Base-by-base conservation (phyloP, 2,329 filamentous ascomycete species). In the Aspergillus ruber region DNA sequence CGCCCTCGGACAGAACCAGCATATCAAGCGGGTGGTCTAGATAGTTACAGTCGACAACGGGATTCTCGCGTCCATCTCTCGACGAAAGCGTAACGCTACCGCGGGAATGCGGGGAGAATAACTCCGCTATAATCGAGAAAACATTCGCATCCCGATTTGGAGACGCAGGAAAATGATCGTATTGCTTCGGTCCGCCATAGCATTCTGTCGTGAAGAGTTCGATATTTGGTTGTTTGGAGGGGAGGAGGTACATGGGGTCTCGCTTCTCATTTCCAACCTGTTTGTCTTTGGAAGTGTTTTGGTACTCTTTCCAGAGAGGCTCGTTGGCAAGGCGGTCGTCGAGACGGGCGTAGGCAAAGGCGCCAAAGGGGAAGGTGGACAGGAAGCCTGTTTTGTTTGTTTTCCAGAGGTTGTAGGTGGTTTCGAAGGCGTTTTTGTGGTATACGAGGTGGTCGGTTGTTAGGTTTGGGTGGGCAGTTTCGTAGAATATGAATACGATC, bases 121-220 rank as follows among this genome's bases (percentile, higher is more conserved):
- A 70, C 58, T 82, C 74, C 0, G 74, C 72, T 44, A 81, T 78
- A 53, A 84, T 75, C 6, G 75, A 74, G 51, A 85, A 84, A 0
- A 74, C 75, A 50, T 79, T 71, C 47, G 81, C 72, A 15, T 73
- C 67, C 3, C 7, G 36, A 39, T 81, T 71, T 2, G 21, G 21
- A 21, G 21, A 21, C 5, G 71, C 64, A 0, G 80, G 81, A 46
- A 75, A 77, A 33, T 80, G 65, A 17, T 71, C 66, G 50, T 74
- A 82, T 50, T 82, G 77, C 52, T 80, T 80, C 0, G 80, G 80
- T 0, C 79, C 79, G 3, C 79, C 79, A 53, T 82, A 83, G 56
- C 77, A 78, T 57, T 83, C 81, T 0, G 80, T 83, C 27, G 73
- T 79, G 65, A 82, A 84, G 62, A 82, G 77, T 56, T 84, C 82